Conservation (phyloP, 768 basidiomycete genomes). For the Calocera cornea region DNA sequence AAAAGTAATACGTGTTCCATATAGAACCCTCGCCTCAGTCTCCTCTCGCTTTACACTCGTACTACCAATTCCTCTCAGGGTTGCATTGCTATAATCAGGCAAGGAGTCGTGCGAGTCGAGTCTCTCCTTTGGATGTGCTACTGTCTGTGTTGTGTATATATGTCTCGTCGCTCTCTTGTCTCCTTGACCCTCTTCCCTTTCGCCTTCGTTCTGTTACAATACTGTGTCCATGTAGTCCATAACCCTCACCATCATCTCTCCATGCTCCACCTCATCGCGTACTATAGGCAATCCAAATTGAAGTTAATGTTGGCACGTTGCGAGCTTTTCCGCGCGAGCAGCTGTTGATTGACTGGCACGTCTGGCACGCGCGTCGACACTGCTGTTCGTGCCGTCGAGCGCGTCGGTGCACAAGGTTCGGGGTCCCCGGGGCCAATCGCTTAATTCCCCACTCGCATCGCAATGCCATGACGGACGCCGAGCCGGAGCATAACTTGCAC, state of each 20-base stretch:
- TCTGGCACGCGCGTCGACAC: neutral
- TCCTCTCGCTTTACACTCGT: neutral
- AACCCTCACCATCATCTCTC: neutral
- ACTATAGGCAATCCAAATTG: conserved; percentile 4
- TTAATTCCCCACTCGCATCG: neutral
- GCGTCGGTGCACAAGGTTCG: neutral
- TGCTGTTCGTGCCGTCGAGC: neutral
- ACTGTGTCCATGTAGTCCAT: conserved; percentile 4
- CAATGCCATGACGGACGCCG: neutral
- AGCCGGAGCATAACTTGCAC: neutral
- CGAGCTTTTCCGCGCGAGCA: neutral
- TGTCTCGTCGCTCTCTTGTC: neutral
- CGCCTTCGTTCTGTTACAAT: conserved; percentile 2
- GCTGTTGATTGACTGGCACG: neutral
- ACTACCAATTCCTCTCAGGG: conserved; percentile 5
- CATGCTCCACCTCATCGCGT: neutral
- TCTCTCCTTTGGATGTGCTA: conserved; percentile 6
- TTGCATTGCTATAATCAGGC: conserved; percentile 6
- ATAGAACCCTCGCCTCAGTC: conserved; percentile 4
- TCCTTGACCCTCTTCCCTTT: neutral
- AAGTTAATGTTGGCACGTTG: conserved; percentile 4
- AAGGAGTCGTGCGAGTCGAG: conserved; percentile 6
- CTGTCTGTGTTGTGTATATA: conserved; percentile 6
- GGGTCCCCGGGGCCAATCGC: neutral
- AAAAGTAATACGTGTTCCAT: conserved; percentile 7